These are phyloP conservation scores for Carpinus fangiana DNA, from an alignment of 306 rosid species.

Conservation along the genomic window DNA sequence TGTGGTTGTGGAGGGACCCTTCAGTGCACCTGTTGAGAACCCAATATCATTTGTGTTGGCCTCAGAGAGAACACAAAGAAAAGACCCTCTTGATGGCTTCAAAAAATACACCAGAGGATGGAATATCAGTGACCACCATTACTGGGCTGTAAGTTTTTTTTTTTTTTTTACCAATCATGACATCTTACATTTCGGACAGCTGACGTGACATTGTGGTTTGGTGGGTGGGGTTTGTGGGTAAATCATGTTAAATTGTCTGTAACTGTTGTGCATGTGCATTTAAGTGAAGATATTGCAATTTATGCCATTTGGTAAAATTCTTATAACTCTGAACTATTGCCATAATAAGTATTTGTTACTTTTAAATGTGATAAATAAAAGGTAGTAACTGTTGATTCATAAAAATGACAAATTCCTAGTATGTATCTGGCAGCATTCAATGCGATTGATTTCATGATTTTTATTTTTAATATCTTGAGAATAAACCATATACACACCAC, in stretches of 20 bases:
- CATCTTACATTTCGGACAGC: background rate
- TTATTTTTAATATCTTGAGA: no score
- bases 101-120: conserved; percentile 46
- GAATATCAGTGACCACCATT: conserved; percentile 59
- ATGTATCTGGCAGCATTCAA: no score
- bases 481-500: no score
- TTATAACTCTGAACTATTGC: no score
- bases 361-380: no score
- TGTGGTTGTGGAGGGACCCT: conserved; percentile 47
- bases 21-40: conserved; percentile 33
- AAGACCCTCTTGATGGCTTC: conserved; percentile 54
- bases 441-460: no score
- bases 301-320: background rate
- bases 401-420: no score
- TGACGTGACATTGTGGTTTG: background rate
- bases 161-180: background rate
- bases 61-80: conserved; percentile 45
- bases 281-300: background rate
- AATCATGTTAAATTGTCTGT: background rate
- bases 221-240: background rate
- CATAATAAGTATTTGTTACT: no score
- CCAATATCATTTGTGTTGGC: conserved; percentile 40
- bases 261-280: background rate
- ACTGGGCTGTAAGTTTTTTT: conserved; percentile 50
- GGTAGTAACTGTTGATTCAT: no score